Percentiles rank a stretch among this genome's conserved stretches.
Evolutionary conservation across 495 filamentous ascomycete species (phyloP).

Genomic region (Penicillium crystallinum): DNA sequence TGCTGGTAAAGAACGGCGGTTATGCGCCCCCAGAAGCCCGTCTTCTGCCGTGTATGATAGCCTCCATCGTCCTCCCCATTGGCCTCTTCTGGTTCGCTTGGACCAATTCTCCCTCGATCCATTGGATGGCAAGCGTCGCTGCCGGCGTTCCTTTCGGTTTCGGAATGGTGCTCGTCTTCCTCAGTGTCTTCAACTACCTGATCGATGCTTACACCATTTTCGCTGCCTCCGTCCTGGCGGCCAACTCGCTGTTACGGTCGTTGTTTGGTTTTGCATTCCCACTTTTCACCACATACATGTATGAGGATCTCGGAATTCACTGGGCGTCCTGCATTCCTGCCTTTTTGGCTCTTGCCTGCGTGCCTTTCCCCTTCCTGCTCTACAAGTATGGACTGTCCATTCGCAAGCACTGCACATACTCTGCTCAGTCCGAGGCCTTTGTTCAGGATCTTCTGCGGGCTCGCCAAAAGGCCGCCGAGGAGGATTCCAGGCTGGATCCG

Average conservation of each 20-base stretch:
- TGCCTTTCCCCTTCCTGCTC: constrained; percentile 69
- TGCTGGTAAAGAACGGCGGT: constrained; percentile 24
- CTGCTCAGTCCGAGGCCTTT: constrained; percentile 41
- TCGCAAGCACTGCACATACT: constrained; percentile 62
- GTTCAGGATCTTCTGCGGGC: constrained; percentile 20
- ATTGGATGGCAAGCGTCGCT: constrained; percentile 57
- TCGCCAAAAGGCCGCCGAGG: neutral
- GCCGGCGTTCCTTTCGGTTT: constrained; percentile 61
- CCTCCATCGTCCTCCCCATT: constrained; percentile 27
- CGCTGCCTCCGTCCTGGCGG: constrained; percentile 66
- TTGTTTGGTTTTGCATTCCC: constrained; percentile 69
- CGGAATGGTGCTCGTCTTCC: constrained; percentile 61
- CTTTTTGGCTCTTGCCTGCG: constrained; percentile 63
- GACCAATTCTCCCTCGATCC: constrained; percentile 57
- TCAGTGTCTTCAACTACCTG: constrained; percentile 64
- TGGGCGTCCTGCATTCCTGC: constrained; percentile 69
- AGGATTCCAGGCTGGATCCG: neutral
- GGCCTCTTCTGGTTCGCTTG: constrained; percentile 57
- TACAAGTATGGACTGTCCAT: constrained; percentile 61
- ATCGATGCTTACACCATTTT: constrained; percentile 70
- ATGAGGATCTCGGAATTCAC: constrained; percentile 60
- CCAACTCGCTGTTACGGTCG: constrained; percentile 58
- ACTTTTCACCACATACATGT: constrained; percentile 69
- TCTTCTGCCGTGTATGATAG: constrained; percentile 33
- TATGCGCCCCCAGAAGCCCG: constrained; percentile 35